These are phyloP conservation scores for Speleostelium caveatum DNA, from an alignment of 78 protist species.

Conservation along the genomic window DNA sequence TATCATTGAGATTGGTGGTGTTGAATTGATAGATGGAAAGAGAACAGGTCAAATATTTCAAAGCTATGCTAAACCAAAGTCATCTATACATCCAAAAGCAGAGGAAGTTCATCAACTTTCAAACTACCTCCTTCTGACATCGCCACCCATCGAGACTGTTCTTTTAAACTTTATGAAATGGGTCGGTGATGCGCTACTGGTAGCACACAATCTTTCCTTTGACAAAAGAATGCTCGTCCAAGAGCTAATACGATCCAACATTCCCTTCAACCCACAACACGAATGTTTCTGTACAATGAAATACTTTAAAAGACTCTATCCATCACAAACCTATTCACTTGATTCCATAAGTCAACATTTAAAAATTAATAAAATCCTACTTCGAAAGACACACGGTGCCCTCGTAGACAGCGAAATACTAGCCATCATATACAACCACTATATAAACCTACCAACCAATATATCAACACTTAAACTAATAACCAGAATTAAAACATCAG, in stretches of 20 bases:
- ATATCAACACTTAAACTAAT: background rate
- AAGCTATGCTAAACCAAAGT: conserved; percentile 59
- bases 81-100: conserved; percentile 59
- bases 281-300: conserved; percentile 79
- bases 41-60: conserved; percentile 76
- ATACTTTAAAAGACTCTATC: conserved; percentile 49
- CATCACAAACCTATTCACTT: conserved; percentile 20
- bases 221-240: conserved; percentile 69
- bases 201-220: conserved; percentile 78
- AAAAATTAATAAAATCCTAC: conserved; percentile 40
- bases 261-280: conserved; percentile 16
- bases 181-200: conserved; percentile 51
- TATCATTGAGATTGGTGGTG: conserved; percentile 80
- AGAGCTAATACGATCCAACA: conserved; percentile 39
- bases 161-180: conserved; percentile 60
- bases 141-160: conserved; percentile 55
- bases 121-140: background rate
- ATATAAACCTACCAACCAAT: conserved; percentile 11
- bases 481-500: background rate
- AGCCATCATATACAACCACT: conserved; percentile 59
- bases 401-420: conserved; percentile 70
- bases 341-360: conserved; percentile 50
- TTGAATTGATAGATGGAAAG: conserved; percentile 78
- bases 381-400: conserved; percentile 74
- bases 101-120: conserved; percentile 44